phyloP scores from a whole-genome alignment of 768 basidiomycete genomes.

The Mycena chlorophos region DNA sequence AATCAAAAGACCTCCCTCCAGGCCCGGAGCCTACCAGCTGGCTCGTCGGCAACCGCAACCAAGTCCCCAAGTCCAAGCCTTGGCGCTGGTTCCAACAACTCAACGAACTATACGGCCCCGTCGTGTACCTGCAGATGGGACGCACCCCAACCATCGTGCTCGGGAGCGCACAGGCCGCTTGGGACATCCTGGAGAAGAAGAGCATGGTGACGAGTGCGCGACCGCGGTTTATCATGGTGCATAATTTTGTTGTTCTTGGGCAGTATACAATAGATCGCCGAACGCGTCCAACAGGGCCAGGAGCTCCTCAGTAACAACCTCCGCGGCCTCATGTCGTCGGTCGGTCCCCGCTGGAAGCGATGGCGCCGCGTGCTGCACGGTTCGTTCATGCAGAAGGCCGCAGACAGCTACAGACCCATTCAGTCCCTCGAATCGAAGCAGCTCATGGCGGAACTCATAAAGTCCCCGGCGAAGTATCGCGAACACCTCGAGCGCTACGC shows the following conservation, averaged over 20 bases:
- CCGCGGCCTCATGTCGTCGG: slow-evolving; percentile 47
- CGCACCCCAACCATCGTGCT: slow-evolving; percentile 33
- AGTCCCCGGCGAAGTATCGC: slow-evolving; percentile 37
- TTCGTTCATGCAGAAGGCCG: slow-evolving; percentile 32
- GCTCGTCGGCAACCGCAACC: slow-evolving; percentile 44
- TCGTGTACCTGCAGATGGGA: slow-evolving; percentile 2
- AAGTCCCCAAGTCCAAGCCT: slow-evolving; percentile 45
- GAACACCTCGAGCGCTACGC: slow-evolving; percentile 39
- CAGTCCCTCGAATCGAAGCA: slow-evolving; percentile 51
- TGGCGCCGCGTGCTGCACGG: slow-evolving; percentile 51
- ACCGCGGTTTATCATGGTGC: slow-evolving; percentile 48
- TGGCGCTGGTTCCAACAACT: slow-evolving; percentile 52
- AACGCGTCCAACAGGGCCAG: slow-evolving; percentile 29
- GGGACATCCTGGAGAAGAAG: slow-evolving; percentile 49
- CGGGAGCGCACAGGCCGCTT: slow-evolving; percentile 46
- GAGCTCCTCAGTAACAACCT: slow-evolving; percentile 49
- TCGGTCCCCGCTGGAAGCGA: slow-evolving; percentile 46
- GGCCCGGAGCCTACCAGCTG: slow-evolving; percentile 22
- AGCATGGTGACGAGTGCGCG: slow-evolving; percentile 49
- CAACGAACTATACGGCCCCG: slow-evolving; percentile 42
- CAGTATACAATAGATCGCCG: neutral
- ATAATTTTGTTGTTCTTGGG: slow-evolving; percentile 4
- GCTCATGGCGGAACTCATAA: slow-evolving; percentile 41
- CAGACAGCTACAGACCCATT: slow-evolving; percentile 43
- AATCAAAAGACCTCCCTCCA: slow-evolving; percentile 14